These are phyloP conservation scores for Hawksworthiomyces lignivorus DNA, from an alignment of 2,329 filamentous ascomycete species.

Conservation along the genomic window DNA sequence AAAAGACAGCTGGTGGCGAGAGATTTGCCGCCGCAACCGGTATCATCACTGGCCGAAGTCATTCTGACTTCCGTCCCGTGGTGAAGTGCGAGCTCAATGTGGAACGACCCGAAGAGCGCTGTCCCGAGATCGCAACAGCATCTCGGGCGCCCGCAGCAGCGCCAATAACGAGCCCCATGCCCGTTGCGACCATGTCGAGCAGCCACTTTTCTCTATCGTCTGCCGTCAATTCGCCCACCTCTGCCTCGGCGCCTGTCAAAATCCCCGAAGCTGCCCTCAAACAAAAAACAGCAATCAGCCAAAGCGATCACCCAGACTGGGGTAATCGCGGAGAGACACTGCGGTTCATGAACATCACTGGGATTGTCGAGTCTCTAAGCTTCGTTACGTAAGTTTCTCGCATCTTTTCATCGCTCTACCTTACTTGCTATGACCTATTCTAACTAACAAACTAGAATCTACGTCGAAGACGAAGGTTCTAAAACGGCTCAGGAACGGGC, in stretches of 20 bases:
- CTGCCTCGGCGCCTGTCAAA: slow-evolving; percentile 14
- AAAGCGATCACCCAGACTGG: slow-evolving; percentile 53
- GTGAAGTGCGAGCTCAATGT: slow-evolving; percentile 77
- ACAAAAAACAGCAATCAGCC: slow-evolving; percentile 41
- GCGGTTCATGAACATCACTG: slow-evolving; percentile 48
- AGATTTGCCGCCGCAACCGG: slow-evolving; percentile 19
- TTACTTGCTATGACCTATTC: background rate
- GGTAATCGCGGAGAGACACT: slow-evolving; percentile 43
- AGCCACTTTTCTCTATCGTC: background rate
- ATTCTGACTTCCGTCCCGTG: slow-evolving; percentile 57
- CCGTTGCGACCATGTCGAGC: too few species aligned
- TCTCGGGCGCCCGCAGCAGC: background rate
- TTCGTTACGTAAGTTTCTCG: slow-evolving; percentile 57
- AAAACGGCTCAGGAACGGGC: slow-evolving; percentile 26
- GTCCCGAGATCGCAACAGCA: slow-evolving; percentile 8
- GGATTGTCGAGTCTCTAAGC: slow-evolving; percentile 60
- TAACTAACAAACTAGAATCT: slow-evolving; percentile 34
- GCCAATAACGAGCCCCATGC: background rate
- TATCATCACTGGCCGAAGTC: slow-evolving; percentile 21
- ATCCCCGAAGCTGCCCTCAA: slow-evolving; percentile 33
- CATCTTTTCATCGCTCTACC: slow-evolving; percentile 7
- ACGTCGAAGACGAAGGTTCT: slow-evolving; percentile 42
- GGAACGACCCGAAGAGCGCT: slow-evolving; percentile 47
- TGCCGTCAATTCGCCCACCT: background rate
- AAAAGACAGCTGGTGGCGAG: background rate